Percentiles rank a stretch among this genome's conserved stretches.
These are phyloP conservation scores for Xanthoparmelia taractica DNA, from an alignment of 495 filamentous ascomycete species.

Conservation along the genomic window DNA sequence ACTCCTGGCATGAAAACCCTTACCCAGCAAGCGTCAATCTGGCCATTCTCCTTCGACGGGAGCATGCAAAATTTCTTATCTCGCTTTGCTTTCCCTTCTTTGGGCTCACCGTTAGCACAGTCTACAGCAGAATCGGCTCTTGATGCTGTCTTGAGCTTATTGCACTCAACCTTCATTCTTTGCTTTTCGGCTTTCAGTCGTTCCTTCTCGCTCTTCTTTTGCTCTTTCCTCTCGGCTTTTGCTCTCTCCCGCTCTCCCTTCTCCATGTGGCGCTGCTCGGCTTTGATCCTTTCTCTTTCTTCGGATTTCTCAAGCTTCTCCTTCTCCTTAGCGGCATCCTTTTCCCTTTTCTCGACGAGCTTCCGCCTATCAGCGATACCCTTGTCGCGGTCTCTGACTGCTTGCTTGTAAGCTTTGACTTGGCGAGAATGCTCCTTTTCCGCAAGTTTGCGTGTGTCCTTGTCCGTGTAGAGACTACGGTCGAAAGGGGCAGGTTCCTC, in stretches of 20 bases:
- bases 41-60: conserved; percentile 43
- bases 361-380: conserved; percentile 53
- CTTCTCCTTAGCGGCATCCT: conserved; percentile 40
- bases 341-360: conserved; percentile 46
- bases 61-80: conserved; percentile 73
- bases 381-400: conserved; percentile 56
- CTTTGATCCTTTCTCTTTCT: conserved; percentile 31
- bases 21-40: conserved; percentile 60
- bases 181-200: conserved; percentile 6
- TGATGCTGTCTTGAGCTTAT: not conserved
- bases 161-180: conserved; percentile 1
- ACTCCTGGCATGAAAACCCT: conserved; percentile 71
- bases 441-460: conserved; percentile 54
- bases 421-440: conserved; percentile 52
- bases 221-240: conserved; percentile 24
- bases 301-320: conserved; percentile 35
- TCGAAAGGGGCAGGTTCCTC: conserved; percentile 41
- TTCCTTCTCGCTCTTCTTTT: conserved; percentile 23
- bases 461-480: conserved; percentile 46
- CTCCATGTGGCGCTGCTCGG: conserved; percentile 28
- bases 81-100: conserved; percentile 37
- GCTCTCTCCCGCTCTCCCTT: conserved; percentile 24
- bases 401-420: conserved; percentile 51
- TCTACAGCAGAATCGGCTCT: not conserved
- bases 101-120: conserved; percentile 6